Conservation (phyloP, 495 filamentous ascomycete species). For the Hamigera avellanea region DNA sequence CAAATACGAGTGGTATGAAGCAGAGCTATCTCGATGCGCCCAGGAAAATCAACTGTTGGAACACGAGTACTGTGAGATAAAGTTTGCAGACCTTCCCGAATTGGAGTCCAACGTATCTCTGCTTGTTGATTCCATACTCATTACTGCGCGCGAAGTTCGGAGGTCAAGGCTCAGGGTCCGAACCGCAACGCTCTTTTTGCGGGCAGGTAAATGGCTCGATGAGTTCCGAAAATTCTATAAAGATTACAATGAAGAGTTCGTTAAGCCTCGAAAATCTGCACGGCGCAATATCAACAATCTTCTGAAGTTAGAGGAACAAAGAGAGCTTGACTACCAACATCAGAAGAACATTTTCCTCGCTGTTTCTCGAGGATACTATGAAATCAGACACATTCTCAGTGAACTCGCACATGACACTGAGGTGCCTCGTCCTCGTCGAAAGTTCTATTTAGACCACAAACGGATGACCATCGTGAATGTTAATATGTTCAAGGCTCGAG, state of each 20-base stretch:
- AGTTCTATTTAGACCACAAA: too few relatives aligned
- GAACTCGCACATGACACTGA: too few relatives aligned
- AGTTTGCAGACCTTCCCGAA: too few relatives aligned
- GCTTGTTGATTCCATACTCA: background rate
- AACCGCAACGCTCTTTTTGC: too few relatives aligned
- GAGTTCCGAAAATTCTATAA: background rate
- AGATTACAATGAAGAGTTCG: constrained; percentile 6
- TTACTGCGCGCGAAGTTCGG: too few relatives aligned
- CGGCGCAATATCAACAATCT: constrained; percentile 7
- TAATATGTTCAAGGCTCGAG: too few relatives aligned
- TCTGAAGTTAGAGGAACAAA: background rate
- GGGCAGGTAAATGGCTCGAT: background rate
- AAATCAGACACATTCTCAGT: too few relatives aligned
- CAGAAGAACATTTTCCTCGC: constrained; percentile 2
- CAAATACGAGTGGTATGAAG: background rate
- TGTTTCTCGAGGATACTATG: background rate
- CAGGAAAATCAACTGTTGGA: constrained; percentile 1
- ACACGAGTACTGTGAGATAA: constrained; percentile 4
- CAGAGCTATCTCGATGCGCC: background rate
- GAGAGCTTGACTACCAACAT: background rate
- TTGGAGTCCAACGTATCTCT: background rate
- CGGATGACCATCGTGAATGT: too few relatives aligned
- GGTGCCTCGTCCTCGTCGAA: too few relatives aligned
- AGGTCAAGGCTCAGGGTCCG: too few relatives aligned
- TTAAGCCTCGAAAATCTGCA: constrained; percentile 11